Conservation (phyloP, 2,329 filamentous ascomycete genomes). For the Neofusicoccum parvum region DNA sequence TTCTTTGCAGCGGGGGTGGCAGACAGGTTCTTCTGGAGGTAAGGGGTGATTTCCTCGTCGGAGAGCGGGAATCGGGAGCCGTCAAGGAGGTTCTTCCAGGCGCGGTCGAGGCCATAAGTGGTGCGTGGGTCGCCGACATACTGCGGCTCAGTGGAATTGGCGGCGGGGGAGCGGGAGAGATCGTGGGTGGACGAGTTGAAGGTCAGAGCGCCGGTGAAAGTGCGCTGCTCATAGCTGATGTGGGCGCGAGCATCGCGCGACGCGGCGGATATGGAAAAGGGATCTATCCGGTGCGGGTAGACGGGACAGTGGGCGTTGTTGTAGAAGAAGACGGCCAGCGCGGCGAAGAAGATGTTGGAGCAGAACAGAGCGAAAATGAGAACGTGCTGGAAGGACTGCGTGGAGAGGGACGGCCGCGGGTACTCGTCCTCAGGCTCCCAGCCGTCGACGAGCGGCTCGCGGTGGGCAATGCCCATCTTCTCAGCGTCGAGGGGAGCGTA, state of each 20-base stretch:
- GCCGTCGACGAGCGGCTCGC: background rate
- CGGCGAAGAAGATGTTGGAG: conserved; percentile 18
- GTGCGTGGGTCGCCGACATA: conserved; percentile 13
- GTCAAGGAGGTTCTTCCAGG: conserved; percentile 8
- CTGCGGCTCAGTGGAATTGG: background rate
- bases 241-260: conserved; percentile 9
- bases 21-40: background rate
- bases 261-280: background rate
- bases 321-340: conserved; percentile 18
- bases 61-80: conserved; percentile 13
- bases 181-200: background rate
- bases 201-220: conserved; percentile 1
- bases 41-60: conserved; percentile 4
- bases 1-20: background rate
- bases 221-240: conserved; percentile 17
- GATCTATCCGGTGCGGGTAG: background rate
- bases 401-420: background rate
- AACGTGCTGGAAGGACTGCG: conserved; percentile 14
- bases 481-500: background rate
- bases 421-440: conserved; percentile 5
- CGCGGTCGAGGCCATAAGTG: conserved; percentile 13
- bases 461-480: background rate
- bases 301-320: conserved; percentile 18
- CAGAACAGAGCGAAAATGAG: conserved; percentile 20
- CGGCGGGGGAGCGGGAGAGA: background rate